Conservation (phyloP, 768 basidiomycete genomes). For the Trametes cubensis region DNA sequence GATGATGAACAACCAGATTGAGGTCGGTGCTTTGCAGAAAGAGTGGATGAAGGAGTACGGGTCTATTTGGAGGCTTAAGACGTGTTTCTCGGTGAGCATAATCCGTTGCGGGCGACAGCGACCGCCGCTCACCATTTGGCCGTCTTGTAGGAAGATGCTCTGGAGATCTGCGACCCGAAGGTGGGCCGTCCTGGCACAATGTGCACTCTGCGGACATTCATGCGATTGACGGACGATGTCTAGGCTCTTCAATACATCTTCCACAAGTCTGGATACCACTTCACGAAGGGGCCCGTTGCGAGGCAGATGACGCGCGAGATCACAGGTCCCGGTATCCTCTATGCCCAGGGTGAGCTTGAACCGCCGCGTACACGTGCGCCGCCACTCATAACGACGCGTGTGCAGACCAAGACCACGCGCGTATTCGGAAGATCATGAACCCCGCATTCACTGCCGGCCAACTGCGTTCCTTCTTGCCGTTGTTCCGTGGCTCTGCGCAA, state of each 20-base stretch:
- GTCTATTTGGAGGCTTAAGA: constrained; percentile 23
- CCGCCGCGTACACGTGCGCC: not conserved
- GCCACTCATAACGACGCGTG: not conserved
- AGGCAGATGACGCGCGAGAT: constrained; percentile 26
- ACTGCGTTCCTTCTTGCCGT: constrained; percentile 29
- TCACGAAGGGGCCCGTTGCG: constrained; percentile 30
- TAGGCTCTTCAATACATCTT: constrained; percentile 35
- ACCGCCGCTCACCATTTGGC: no score
- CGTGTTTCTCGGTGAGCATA: constrained; percentile 26
- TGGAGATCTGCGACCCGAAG: constrained; percentile 22
- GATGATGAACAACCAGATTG: not conserved
- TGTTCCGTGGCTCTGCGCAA: constrained; percentile 25
- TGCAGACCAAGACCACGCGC: constrained; percentile 27
- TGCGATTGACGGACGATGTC: not conserved
- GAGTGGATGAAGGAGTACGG: constrained; percentile 28
- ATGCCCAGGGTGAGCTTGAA: constrained; percentile 19
- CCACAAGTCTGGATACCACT: constrained; percentile 34
- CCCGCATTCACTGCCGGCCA: constrained; percentile 29
- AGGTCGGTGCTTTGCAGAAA: constrained; percentile 29
- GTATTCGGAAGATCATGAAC: constrained; percentile 30
- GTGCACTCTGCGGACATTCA: not conserved
- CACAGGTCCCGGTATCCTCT: constrained; percentile 23
- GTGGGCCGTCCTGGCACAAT: not conserved
- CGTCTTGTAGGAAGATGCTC: constrained; percentile 13
- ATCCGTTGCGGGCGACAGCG: not conserved